These are phyloP conservation scores for Ophiostoma australiae DNA, from an alignment of 2,329 filamentous ascomycete genomes.

Conservation along the genomic window DNA sequence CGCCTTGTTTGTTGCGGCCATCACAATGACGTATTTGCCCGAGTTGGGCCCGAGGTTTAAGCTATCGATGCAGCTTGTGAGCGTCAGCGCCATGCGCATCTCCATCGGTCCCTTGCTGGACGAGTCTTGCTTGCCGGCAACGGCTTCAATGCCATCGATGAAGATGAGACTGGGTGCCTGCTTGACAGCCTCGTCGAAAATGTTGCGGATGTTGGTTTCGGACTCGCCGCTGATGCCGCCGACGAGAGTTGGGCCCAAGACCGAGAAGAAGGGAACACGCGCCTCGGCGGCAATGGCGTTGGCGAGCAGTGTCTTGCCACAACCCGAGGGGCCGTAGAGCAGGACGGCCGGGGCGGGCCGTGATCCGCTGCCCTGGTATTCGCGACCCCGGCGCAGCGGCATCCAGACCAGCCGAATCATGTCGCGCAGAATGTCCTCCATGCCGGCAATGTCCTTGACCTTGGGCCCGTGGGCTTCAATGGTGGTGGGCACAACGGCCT, in stretches of 20 bases:
- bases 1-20: slow-evolving; percentile 85
- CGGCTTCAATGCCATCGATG: slow-evolving; percentile 87
- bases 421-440: slow-evolving; percentile 65
- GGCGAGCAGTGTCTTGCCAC: slow-evolving; percentile 80
- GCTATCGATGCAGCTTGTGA: slow-evolving; percentile 81
- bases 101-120: slow-evolving; percentile 73
- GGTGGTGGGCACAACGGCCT: slow-evolving; percentile 49
- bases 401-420: slow-evolving; percentile 67
- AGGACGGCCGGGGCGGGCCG: slow-evolving; percentile 70
- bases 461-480: slow-evolving; percentile 63
- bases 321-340: slow-evolving; percentile 77
- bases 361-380: slow-evolving; percentile 60
- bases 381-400: slow-evolving; percentile 63
- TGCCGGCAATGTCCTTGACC: slow-evolving; percentile 68
- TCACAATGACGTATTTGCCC: slow-evolving; percentile 63
- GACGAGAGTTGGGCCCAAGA: slow-evolving; percentile 76
- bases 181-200: slow-evolving; percentile 81
- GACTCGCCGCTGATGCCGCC: slow-evolving; percentile 86
- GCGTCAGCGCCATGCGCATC: slow-evolving; percentile 75
- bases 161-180: slow-evolving; percentile 86
- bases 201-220: slow-evolving; percentile 76
- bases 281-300: slow-evolving; percentile 72
- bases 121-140: slow-evolving; percentile 73
- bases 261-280: slow-evolving; percentile 71
- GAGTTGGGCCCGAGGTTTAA: slow-evolving; percentile 60